Conservation (phyloP, 169 alveolate species). For the Amoebophrya sp. region DNA sequence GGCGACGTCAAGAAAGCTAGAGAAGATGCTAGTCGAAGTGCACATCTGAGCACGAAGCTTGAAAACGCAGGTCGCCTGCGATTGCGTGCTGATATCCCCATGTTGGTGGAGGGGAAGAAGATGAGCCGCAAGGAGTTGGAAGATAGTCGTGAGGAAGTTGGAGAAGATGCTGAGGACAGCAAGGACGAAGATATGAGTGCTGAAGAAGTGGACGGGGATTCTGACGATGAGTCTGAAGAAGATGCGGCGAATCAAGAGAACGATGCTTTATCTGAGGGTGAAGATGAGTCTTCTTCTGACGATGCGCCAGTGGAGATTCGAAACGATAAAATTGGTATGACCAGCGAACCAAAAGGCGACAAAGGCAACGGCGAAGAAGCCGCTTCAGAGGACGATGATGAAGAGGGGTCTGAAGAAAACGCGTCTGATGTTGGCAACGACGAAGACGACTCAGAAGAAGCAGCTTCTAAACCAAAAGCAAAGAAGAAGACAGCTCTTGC, state of each 20-base stretch:
- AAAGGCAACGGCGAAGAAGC: not conserved
- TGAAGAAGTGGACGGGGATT: not conserved
- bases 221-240: too few relatives aligned
- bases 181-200: not conserved
- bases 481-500: not conserved
- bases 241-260: too few relatives aligned
- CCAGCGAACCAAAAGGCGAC: not conserved
- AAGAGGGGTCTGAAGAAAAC: not conserved
- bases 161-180: not conserved
- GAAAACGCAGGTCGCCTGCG: not conserved
- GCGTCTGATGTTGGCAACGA: not conserved
- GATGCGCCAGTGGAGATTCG: not conserved
- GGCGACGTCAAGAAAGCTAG: not conserved
- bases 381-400: not conserved
- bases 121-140: not conserved
- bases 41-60: too few relatives aligned
- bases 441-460: too few relatives aligned
- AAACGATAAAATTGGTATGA: not conserved
- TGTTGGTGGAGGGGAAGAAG: not conserved
- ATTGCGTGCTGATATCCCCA: not conserved
- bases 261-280: too few relatives aligned
- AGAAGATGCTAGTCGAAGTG: not conserved
- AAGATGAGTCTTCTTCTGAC: too few relatives aligned
- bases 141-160: not conserved
- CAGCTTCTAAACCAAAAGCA: too few relatives aligned